phyloP scores from a whole-genome alignment of 2,329 filamentous ascomycete genomes.

The Penicillium sp. region DNA sequence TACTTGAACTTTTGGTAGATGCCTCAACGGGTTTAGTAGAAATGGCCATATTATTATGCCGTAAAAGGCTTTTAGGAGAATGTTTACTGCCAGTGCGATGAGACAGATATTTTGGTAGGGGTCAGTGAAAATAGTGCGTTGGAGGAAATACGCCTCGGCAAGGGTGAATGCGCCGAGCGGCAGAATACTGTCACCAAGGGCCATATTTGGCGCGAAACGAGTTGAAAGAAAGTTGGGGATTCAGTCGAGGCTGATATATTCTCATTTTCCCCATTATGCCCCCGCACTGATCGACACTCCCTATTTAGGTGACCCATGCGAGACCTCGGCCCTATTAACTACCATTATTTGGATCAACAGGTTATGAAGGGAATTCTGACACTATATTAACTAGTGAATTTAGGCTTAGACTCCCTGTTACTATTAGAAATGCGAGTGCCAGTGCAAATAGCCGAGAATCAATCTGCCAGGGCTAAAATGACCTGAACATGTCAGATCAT shows the following conservation, averaged over 20 bases:
- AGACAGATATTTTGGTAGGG: slow-evolving; percentile 26
- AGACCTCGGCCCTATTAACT: slow-evolving; percentile 1
- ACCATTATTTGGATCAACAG: background rate
- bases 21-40: slow-evolving; percentile 51
- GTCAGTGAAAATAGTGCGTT: slow-evolving; percentile 27
- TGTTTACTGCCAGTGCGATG: slow-evolving; percentile 24
- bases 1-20: slow-evolving; percentile 46
- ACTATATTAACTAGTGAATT: background rate
- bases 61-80: slow-evolving; percentile 34
- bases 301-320: slow-evolving; percentile 2
- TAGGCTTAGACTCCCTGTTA: background rate
- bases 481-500: no score
- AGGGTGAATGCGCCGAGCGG: slow-evolving; percentile 23
- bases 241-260: background rate
- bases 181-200: slow-evolving; percentile 1
- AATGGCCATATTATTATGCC: slow-evolving; percentile 49
- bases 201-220: background rate
- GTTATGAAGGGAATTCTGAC: no score
- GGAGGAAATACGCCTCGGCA: slow-evolving; percentile 30
- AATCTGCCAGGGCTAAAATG: no score
- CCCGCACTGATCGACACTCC: slow-evolving; percentile 5
- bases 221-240: background rate
- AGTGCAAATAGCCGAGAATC: no score
- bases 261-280: background rate
- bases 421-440: no score